A percentile compares a stretch with the other conserved stretches of the same genome.
phyloP scores from a whole-genome alignment of 257 asterid species.

The Fraxinus anomala region DNA sequence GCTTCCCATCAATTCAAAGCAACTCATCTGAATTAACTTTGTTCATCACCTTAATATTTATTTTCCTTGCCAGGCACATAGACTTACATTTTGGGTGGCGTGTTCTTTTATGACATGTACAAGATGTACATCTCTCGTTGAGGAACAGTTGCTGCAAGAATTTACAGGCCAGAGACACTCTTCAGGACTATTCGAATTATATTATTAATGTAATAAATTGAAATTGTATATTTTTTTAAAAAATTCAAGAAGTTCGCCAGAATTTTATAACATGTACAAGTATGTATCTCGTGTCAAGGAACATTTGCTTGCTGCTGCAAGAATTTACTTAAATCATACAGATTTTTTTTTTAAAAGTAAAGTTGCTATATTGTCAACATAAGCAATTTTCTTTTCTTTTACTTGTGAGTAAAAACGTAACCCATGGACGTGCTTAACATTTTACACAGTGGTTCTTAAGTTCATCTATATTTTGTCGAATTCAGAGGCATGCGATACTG shows the following conservation, averaged over 20 bases:
- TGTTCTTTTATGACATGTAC: background rate
- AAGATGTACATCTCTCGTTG: background rate
- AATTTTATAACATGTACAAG: background rate
- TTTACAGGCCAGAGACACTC: background rate
- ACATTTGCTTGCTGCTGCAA: background rate
- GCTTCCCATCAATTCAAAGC: background rate
- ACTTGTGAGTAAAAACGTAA: too few species aligned
- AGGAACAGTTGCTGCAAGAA: background rate
- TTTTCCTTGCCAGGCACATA: background rate
- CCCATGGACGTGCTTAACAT: background rate
- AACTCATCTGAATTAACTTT: background rate
- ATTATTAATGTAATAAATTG: too few species aligned
- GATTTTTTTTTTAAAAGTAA: background rate
- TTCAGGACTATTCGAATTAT: too few species aligned
- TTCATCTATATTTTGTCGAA: too few species aligned
- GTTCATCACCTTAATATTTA: background rate
- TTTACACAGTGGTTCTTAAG: background rate
- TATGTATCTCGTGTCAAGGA: background rate
- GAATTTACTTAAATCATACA: background rate
- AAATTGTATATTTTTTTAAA: too few species aligned
- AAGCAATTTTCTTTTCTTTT: background rate
- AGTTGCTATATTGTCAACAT: background rate
- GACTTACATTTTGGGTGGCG: background rate
- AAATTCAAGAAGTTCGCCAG: too few species aligned
- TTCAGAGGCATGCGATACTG: background rate